Conservation (phyloP, 202 grass and related monocot genomes). For the Musa balbisiana region DNA sequence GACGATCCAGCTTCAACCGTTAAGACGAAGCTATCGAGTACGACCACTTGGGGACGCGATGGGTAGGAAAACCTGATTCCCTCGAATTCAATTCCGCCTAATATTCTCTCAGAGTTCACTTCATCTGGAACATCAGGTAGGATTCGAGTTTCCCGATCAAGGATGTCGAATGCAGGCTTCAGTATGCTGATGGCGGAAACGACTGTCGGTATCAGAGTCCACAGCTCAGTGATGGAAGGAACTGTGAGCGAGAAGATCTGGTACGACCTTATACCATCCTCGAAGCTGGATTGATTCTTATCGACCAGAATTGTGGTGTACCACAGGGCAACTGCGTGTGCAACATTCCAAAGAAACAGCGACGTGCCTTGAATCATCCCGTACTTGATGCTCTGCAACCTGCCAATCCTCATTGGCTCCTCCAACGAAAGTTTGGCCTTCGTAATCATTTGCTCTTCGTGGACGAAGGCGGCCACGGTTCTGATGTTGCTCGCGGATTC, state of each 20-base stretch:
- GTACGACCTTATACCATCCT: conserved; percentile 43
- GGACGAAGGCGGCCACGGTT: conserved; percentile 49
- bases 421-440: conserved; percentile 39
- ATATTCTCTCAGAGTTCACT: conserved; percentile 8
- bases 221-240: conserved; percentile 59
- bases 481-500: conserved; percentile 50
- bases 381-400: conserved; percentile 45
- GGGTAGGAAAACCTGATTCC: conserved; percentile 45
- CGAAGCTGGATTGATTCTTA: conserved; percentile 34
- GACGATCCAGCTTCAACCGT: conserved; percentile 33
- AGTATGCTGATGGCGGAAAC: conserved; percentile 40
- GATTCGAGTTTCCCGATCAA: conserved; percentile 43
- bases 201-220: conserved; percentile 54
- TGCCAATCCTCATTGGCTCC: conserved; percentile 39
- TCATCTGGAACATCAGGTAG: conserved; percentile 35
- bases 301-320: conserved; percentile 43
- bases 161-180: conserved; percentile 42
- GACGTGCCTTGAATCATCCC: conserved; percentile 42
- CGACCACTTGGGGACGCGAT: conserved; percentile 33
- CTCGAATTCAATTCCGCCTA: conserved; percentile 29
- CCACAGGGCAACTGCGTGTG: conserved; percentile 55
- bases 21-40: conserved; percentile 47
- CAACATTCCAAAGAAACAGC: conserved; percentile 49
- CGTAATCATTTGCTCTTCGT: conserved; percentile 48
- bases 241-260: conserved; percentile 51